Percentiles rank a stretch among this genome's conserved stretches.
Evolutionary conservation across 345 rosid species (phyloP).

Genomic region (Cardamine chenopodiifolia): DNA sequence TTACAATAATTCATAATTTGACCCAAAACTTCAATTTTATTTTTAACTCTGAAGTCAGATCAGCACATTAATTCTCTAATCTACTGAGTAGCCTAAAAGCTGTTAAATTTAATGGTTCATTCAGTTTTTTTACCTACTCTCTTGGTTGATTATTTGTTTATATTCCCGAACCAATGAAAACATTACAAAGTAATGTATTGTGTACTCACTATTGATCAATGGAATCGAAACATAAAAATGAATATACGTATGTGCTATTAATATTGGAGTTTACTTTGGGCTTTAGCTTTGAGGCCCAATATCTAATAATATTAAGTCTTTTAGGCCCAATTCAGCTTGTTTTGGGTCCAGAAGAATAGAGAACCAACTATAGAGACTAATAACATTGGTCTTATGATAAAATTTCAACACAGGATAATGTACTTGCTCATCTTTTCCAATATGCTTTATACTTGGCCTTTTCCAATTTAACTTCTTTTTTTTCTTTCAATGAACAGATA

Average conservation of each 20-base stretch:
- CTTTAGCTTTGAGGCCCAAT: conserved; percentile 7
- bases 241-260: neutral
- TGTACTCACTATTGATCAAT: neutral
- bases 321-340: neutral
- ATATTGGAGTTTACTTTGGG: conserved; percentile 1
- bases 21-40: conserved; percentile 9
- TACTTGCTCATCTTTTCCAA: neutral
- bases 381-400: neutral
- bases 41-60: conserved; percentile 11
- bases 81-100: conserved; percentile 1
- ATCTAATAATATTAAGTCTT: neutral
- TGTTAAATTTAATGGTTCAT: neutral
- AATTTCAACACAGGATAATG: neutral
- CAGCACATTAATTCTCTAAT: neutral
- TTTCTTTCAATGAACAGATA: neutral
- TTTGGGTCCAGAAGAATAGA: neutral
- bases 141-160: neutral
- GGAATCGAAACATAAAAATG: neutral
- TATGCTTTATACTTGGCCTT: neutral
- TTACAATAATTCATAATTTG: conserved; percentile 21
- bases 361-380: neutral
- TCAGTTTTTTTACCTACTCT: neutral
- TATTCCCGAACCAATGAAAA: neutral
- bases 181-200: neutral
- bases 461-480: neutral